Evolutionary conservation across 768 basidiomycete genomes (phyloP).

Genomic region (Amyloporia xantha): DNA sequence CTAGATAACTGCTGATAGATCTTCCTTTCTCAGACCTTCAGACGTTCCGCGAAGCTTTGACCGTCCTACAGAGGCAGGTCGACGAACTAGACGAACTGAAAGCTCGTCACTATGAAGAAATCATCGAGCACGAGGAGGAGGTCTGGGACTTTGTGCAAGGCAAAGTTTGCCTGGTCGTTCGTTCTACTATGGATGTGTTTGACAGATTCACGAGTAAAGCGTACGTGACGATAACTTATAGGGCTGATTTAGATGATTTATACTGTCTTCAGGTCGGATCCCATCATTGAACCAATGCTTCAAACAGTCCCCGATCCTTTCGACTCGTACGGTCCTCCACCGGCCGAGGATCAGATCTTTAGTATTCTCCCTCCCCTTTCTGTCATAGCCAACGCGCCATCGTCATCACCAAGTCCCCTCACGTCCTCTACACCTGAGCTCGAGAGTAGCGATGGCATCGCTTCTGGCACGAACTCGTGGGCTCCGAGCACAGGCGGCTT

Average conservation of each 20-base stretch:
- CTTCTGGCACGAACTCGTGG: constrained; percentile 34
- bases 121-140: constrained; percentile 88
- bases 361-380: constrained; percentile 85
- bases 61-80: constrained; percentile 79
- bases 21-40: constrained; percentile 60
- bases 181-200: constrained; percentile 89
- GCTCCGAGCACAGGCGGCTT: constrained; percentile 37
- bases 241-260: too few species aligned
- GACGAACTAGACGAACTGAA: constrained; percentile 89
- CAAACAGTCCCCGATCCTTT: constrained; percentile 90
- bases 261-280: constrained; percentile 73
- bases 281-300: constrained; percentile 85
- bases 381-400: constrained; percentile 57
- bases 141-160: constrained; percentile 90
- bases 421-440: constrained; percentile 35
- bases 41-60: constrained; percentile 77
- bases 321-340: constrained; percentile 84
- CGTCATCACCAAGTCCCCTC: constrained; percentile 55
- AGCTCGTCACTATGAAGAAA: constrained; percentile 77
- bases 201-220: constrained; percentile 82
- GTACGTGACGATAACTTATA: constrained; percentile 50
- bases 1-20: background rate
- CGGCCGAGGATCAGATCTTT: constrained; percentile 87
- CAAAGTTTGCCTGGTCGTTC: constrained; percentile 82
- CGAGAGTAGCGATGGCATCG: constrained; percentile 22